These are phyloP conservation scores for Ulota crispa DNA, from an alignment of 225 moss, liverwort and hornwort species.

Conservation along the genomic window DNA sequence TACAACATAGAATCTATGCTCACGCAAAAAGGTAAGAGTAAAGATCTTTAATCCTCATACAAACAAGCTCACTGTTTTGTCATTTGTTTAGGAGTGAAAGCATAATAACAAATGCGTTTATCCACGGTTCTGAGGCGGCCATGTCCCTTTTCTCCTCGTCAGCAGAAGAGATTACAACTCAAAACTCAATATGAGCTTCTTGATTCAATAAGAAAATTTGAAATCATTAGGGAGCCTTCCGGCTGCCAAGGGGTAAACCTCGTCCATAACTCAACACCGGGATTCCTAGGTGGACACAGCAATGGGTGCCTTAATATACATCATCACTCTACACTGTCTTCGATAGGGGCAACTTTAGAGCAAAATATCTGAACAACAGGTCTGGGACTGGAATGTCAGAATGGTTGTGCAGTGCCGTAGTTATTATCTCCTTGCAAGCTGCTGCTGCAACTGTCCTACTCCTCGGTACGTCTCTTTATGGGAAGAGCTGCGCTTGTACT, in stretches of 20 bases:
- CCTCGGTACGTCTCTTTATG: neutral
- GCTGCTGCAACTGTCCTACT: constrained; percentile 10
- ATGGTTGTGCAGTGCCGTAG: no score
- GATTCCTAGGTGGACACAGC: neutral
- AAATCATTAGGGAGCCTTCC: neutral
- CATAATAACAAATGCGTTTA: no score
- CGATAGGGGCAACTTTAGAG: neutral
- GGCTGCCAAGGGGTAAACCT: neutral
- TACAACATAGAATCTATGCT: no score
- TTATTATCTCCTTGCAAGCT: constrained; percentile 13
- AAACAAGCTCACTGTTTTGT: no score
- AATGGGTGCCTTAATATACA: constrained; percentile 21
- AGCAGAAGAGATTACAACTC: neutral
- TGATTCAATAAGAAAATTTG: neutral
- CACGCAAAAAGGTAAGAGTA: no score
- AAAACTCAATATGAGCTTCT: constrained; percentile 16
- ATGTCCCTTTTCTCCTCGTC: no score
- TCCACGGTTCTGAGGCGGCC: no score
- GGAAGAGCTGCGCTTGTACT: neutral
- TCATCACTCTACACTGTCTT: neutral
- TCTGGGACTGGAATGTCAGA: neutral
- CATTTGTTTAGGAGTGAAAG: no score
- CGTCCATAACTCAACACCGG: neutral
- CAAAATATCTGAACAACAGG: neutral
- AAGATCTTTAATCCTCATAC: no score